Percentiles rank a stretch among this genome's conserved stretches.
Evolutionary conservation across 306 rosid species (phyloP).

Genomic region (Corylus heterophylla): DNA sequence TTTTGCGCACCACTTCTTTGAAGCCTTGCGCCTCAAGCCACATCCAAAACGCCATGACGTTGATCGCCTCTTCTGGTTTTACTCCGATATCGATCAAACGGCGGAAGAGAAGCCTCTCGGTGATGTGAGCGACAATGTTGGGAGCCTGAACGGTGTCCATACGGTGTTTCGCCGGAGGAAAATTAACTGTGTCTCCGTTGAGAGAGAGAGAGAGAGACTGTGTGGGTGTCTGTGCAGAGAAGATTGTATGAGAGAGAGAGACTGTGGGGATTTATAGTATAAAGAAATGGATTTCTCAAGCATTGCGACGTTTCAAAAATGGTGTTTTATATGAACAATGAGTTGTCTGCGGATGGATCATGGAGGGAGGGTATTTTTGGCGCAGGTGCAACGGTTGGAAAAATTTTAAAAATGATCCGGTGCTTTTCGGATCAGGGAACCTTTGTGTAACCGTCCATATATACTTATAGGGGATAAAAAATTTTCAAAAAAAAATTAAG

Average conservation of each 20-base stretch:
- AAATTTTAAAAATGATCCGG: background rate
- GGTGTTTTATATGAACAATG: background rate
- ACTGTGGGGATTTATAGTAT: background rate
- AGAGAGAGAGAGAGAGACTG: background rate
- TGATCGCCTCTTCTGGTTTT: background rate
- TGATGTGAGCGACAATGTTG: background rate
- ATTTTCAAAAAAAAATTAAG: no score
- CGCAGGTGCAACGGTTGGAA: background rate
- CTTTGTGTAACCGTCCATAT: background rate
- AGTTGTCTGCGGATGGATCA: background rate
- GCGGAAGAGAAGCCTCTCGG: background rate
- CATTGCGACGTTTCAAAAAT: background rate
- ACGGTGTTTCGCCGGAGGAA: no score
- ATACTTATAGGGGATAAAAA: background rate
- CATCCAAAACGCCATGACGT: constrained; percentile 11
- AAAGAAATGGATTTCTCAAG: background rate
- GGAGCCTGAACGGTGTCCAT: background rate
- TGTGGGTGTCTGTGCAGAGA: background rate
- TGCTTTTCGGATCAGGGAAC: background rate
- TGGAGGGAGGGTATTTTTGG: background rate
- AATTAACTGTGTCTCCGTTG: background rate
- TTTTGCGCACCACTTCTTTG: background rate
- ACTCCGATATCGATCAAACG: background rate
- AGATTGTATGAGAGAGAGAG: background rate
- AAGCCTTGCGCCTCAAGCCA: background rate